Evolutionary conservation across 2,329 filamentous ascomycete genomes (phyloP).

Genomic region (Elsinoe arachidis): DNA sequence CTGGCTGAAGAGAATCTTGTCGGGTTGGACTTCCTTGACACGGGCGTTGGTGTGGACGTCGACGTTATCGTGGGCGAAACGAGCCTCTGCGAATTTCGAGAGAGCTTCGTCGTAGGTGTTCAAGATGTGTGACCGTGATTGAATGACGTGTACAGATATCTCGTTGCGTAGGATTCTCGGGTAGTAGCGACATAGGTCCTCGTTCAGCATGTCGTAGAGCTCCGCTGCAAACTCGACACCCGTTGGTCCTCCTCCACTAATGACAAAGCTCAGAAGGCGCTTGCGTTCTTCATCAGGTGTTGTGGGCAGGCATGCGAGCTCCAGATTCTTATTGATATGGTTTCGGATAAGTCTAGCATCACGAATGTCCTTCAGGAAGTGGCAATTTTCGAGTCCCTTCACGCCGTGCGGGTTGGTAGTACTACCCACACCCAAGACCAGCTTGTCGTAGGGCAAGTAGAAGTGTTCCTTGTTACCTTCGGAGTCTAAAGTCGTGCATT

Average conservation of each 20-base stretch:
- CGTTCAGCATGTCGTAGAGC: slow-evolving; percentile 90
- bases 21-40: slow-evolving; percentile 75
- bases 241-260: slow-evolving; percentile 89
- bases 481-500: slow-evolving; percentile 65
- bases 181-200: slow-evolving; percentile 77
- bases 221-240: slow-evolving; percentile 97
- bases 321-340: slow-evolving; percentile 78
- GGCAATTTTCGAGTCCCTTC: slow-evolving; percentile 84
- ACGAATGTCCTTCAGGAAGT: slow-evolving; percentile 90
- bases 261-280: slow-evolving; percentile 85
- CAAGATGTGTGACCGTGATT: slow-evolving; percentile 86
- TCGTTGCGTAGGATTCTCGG: slow-evolving; percentile 89
- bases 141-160: slow-evolving; percentile 94
- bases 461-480: slow-evolving; percentile 69
- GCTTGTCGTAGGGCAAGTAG: slow-evolving; percentile 95
- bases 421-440: slow-evolving; percentile 74
- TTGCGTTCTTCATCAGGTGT: slow-evolving; percentile 80
- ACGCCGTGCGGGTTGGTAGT: slow-evolving; percentile 93
- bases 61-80: slow-evolving; percentile 84
- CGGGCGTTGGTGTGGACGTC: slow-evolving; percentile 87
- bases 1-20: slow-evolving; percentile 85
- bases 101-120: slow-evolving; percentile 97
- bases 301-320: slow-evolving; percentile 84
- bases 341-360: slow-evolving; percentile 88
- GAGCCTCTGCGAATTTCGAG: slow-evolving; percentile 82